A percentile compares a stretch with the other conserved stretches of the same genome.
phyloP scores from a whole-genome alignment of 1,139 yeast genomes.

The Protomyces inundatus region DNA sequence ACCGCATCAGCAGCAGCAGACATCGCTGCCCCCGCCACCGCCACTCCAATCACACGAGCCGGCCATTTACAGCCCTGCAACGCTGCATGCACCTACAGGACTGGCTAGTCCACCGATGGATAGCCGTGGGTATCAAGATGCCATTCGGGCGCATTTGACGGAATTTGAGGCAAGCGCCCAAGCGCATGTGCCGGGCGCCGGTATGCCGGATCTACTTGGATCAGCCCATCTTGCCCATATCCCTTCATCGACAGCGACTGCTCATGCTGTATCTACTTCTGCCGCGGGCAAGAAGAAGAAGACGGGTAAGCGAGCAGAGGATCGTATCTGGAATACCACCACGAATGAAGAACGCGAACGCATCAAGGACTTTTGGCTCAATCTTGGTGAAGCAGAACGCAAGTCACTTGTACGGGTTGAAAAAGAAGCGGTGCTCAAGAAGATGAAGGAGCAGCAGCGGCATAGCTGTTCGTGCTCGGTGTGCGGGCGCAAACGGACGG shows the following conservation, averaged over 20 bases:
- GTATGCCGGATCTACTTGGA: neutral
- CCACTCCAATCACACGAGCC: constrained; percentile 5
- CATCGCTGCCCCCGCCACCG: neutral
- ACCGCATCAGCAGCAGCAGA: constrained; percentile 12
- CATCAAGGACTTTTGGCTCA: constrained; percentile 65
- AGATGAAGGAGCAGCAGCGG: constrained; percentile 56
- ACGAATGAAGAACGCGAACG: constrained; percentile 56
- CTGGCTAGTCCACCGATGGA: neutral
- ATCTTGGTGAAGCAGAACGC: constrained; percentile 57
- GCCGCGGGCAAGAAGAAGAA: constrained; percentile 38
- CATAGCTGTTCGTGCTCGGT: constrained; percentile 64
- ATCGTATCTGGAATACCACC: constrained; percentile 55
- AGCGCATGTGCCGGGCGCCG: neutral
- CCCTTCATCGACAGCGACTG: neutral
- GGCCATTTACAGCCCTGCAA: neutral
- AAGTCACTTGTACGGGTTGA: constrained; percentile 61
- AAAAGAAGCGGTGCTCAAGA: constrained; percentile 61
- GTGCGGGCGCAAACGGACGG: constrained; percentile 67
- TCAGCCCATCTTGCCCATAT: neutral
- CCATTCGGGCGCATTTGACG: constrained; percentile 18
- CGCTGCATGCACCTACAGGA: neutral
- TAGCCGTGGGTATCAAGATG: constrained; percentile 16
- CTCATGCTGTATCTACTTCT: neutral
- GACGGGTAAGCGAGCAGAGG: constrained; percentile 40
- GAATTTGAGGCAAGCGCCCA: constrained; percentile 13